Evolutionary conservation across 2,329 filamentous ascomycete species (phyloP).

Genomic region (Aspergillus bombycis): DNA sequence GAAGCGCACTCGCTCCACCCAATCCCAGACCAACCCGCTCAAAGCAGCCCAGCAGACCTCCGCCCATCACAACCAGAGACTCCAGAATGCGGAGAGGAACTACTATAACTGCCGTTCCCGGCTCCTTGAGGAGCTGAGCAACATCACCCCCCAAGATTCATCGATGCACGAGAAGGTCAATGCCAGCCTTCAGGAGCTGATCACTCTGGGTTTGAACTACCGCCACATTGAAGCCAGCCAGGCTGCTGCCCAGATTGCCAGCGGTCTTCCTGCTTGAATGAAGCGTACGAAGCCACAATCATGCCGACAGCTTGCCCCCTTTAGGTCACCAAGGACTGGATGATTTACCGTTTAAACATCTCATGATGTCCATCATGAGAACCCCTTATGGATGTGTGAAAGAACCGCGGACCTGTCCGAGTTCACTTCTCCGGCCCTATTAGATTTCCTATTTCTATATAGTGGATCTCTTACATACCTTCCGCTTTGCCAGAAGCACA

Average conservation of each 20-base stretch:
- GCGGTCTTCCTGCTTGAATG: conserved; percentile 38
- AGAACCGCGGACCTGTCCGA: conserved; percentile 16
- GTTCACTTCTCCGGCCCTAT: conserved; percentile 5
- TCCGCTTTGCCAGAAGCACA: conserved; percentile 1
- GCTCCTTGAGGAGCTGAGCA: conserved; percentile 42
- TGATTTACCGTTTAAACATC: conserved; percentile 11
- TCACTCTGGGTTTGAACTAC: conserved; percentile 47
- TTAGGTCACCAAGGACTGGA: conserved; percentile 5
- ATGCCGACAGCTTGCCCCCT: conserved; percentile 1
- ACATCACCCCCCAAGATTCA: conserved; percentile 44
- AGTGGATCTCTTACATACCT: background rate
- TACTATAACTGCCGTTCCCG: conserved; percentile 46
- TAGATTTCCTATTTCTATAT: conserved; percentile 11
- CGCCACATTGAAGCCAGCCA: conserved; percentile 48
- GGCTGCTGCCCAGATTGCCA: conserved; percentile 38
- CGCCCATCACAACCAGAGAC: conserved; percentile 42
- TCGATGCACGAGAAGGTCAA: conserved; percentile 49
- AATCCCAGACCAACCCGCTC: conserved; percentile 38
- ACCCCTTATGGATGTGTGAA: conserved; percentile 8
- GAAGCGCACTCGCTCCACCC: conserved; percentile 46
- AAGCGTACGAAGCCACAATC: background rate
- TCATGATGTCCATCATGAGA: conserved; percentile 17
- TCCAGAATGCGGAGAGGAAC: conserved; percentile 46
- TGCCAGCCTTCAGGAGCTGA: conserved; percentile 48
- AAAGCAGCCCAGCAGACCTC: conserved; percentile 38